Evolutionary conservation across 192 early-diverging fungal genomes (phyloP), one percentile per base, ranked within the genome.

Genomic region (Mortierella antarctica): DNA sequence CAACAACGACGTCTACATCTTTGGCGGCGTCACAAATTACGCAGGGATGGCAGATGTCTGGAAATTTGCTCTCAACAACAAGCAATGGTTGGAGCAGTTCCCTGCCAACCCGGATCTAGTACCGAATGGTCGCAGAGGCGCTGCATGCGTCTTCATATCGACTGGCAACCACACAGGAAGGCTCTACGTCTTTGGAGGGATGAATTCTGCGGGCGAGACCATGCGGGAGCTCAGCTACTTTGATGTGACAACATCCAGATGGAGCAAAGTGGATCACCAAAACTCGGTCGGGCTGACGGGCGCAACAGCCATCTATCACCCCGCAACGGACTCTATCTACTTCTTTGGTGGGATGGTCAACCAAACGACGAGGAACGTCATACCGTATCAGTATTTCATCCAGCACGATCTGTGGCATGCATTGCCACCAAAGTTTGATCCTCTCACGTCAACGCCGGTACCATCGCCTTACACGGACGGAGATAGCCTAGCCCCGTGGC

Each of bases 271-370:
- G 2, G 58, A 51, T 14, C 73, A 65, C 20, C 60, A 83, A 42
- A 83, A 83, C 55, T 83, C 82, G 2, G 70, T 83, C 1, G 82
- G 82, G 13, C 44, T 76, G 0, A 17, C 70, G 4, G 66, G 73
- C 0, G 73, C 82, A 4, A 66, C 67, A 4, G 82, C 73, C 7
- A 62, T 83, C 4, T 83, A 66, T 46, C 82, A 83, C 13, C 18
- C 62, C 45, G 71, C 63, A 13, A 83, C 82, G 13, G 74, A 56
- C 11, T 76, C 82, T 21, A 71, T 83, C 48, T 83, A 83, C 54
- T 72, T 71, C 60, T 83, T 83, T 75, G 73, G 82, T 5, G 82
- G 82, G 7, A 80, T 80, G 77, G 54, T 80, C 49, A 76, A 71
- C 39, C 82, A 64, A 52, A 76, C 69, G 7, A 77, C 58, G 1